phyloP scores from a whole-genome alignment of 148 eudicot species.

The Vaccinium vitisidaea region DNA sequence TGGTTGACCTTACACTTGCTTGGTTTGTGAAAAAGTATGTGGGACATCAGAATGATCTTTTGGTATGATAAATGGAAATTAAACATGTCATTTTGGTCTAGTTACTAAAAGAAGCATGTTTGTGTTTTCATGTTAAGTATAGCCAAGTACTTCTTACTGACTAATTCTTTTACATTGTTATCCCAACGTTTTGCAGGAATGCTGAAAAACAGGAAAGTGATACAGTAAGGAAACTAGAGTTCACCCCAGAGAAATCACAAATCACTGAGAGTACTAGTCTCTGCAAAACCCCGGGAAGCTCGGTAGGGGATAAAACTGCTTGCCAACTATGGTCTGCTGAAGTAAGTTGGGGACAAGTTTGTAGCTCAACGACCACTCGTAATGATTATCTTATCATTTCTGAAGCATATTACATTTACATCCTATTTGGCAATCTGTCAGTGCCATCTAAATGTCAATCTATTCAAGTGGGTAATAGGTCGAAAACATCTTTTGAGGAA shows the following conservation, averaged over 20 bases:
- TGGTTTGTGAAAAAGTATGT: neutral
- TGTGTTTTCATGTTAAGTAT: neutral
- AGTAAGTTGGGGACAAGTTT: slow-evolving; percentile 22
- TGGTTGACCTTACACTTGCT: neutral
- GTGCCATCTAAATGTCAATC: neutral
- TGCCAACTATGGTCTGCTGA: slow-evolving; percentile 28
- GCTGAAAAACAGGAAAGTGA: slow-evolving; percentile 14
- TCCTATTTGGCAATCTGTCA: neutral
- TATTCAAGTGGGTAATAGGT: neutral
- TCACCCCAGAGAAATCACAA: slow-evolving; percentile 27
- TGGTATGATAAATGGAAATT: neutral
- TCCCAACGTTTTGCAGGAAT: slow-evolving; percentile 17
- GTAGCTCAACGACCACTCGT: neutral
- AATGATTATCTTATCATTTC: neutral
- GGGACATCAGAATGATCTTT: neutral
- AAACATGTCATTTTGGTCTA: neutral
- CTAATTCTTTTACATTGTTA: neutral
- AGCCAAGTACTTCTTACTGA: neutral
- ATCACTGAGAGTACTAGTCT: slow-evolving; percentile 13
- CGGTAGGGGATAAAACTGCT: slow-evolving; percentile 26
- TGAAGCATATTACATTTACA: slow-evolving; percentile 2
- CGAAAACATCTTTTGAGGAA: neutral
- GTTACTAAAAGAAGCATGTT: neutral
- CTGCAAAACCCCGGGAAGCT: slow-evolving; percentile 31
- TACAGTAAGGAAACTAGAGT: slow-evolving; percentile 16